phyloP scores from a whole-genome alignment of 2,329 filamentous ascomycete species.

The Rhexocercosporidium sp. region DNA sequence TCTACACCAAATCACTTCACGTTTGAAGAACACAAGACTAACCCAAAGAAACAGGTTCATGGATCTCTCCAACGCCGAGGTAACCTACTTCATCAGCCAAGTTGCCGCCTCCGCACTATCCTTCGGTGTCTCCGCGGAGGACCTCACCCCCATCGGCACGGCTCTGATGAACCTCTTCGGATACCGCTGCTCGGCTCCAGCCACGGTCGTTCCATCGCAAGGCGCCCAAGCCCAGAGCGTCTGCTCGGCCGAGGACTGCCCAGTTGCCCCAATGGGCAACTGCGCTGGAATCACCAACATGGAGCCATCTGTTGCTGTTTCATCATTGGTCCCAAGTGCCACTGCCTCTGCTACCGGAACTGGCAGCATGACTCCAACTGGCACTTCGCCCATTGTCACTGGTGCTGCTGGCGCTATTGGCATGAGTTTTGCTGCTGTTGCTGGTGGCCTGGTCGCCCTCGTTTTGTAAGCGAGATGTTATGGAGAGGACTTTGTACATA shows the following conservation, averaged over 20 bases:
- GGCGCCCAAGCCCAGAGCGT: constrained; percentile 58
- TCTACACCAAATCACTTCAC: too few relatives aligned
- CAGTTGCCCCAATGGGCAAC: constrained; percentile 50
- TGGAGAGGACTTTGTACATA: too few relatives aligned
- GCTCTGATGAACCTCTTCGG: constrained; percentile 55
- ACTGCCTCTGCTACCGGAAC: constrained; percentile 6
- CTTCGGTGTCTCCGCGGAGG: constrained; percentile 58
- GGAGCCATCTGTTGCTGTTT: not conserved
- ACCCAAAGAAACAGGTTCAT: constrained; percentile 52
- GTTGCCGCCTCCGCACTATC: constrained; percentile 58
- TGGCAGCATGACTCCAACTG: not conserved
- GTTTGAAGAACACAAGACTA: too few relatives aligned
- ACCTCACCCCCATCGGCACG: constrained; percentile 52
- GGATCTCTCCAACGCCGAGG: constrained; percentile 54
- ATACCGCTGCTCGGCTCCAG: constrained; percentile 54
- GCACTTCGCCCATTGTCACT: not conserved
- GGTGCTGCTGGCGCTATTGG: constrained; percentile 24
- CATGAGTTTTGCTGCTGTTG: constrained; percentile 29
- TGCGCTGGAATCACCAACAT: constrained; percentile 44
- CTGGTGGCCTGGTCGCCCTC: constrained; percentile 30
- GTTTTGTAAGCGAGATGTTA: constrained; percentile 18
- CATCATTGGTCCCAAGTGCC: not conserved
- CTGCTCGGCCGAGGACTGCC: constrained; percentile 57
- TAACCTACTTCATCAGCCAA: constrained; percentile 62
- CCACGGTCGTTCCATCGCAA: constrained; percentile 48